Evolutionary conservation across 768 basidiomycete species (phyloP).

Genomic region (Xerocomellus chrysenteron): DNA sequence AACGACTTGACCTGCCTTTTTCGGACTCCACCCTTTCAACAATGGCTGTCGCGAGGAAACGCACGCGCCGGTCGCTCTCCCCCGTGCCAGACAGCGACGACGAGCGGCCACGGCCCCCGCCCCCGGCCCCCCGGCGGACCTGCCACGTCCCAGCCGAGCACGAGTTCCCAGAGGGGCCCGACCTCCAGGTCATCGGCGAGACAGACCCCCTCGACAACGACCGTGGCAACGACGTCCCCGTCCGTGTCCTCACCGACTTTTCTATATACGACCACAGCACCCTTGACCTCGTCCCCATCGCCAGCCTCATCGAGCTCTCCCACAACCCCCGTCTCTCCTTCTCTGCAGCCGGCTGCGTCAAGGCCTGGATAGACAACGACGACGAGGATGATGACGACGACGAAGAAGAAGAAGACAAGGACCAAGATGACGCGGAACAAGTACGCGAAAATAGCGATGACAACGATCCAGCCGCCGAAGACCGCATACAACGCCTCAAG

Average conservation of each 20-base stretch:
- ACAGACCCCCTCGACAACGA: constrained; percentile 24
- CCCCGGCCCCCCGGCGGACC: constrained; percentile 6
- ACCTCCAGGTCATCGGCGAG: constrained; percentile 47
- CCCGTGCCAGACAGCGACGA: constrained; percentile 18
- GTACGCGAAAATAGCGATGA: constrained; percentile 1
- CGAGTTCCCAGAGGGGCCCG: constrained; percentile 39
- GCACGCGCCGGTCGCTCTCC: constrained; percentile 24
- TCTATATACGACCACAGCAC: constrained; percentile 45
- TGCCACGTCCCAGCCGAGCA: constrained; percentile 26
- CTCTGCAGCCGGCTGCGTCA: constrained; percentile 43
- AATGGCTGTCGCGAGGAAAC: constrained; percentile 25
- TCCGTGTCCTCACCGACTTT: constrained; percentile 57
- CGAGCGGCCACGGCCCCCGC: constrained; percentile 8
- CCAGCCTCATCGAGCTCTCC: constrained; percentile 36
- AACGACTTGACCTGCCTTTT: not conserved
- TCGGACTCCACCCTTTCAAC: constrained; percentile 5
- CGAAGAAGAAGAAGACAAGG: constrained; percentile 26
- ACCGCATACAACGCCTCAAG: constrained; percentile 32
- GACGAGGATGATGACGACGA: constrained; percentile 28
- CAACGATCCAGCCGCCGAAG: constrained; percentile 1
- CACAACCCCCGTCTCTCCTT: constrained; percentile 17
- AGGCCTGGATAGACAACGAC: constrained; percentile 36
- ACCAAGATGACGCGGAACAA: constrained; percentile 21
- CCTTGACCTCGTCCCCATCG: constrained; percentile 40
- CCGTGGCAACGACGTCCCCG: constrained; percentile 44